Conservation (phyloP, 148 eudicot species). For the Chenopodium suecicum region DNA sequence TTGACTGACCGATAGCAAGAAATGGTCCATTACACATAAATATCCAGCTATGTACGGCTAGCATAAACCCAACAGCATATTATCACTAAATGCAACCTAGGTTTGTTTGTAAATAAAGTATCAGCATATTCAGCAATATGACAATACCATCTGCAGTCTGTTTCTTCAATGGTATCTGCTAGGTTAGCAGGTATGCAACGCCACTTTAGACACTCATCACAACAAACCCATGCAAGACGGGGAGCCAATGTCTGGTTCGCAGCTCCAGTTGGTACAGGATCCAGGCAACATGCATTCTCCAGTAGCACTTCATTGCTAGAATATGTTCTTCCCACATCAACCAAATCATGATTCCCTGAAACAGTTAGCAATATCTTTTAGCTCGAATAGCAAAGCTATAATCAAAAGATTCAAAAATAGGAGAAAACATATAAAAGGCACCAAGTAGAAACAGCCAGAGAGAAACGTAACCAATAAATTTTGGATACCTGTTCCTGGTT, state of each 20-base stretch:
- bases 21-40: not conserved
- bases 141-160: constrained; percentile 71
- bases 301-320: constrained; percentile 26
- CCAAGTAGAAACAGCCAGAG: not conserved
- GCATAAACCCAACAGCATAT: not conserved
- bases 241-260: constrained; percentile 36
- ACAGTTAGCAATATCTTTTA: constrained; percentile 8
- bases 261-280: constrained; percentile 28
- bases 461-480: constrained; percentile 11
- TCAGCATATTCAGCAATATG: not conserved
- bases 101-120: not conserved
- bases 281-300: constrained; percentile 27
- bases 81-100: constrained; percentile 2
- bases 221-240: constrained; percentile 86
- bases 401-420: constrained; percentile 7
- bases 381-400: not conserved
- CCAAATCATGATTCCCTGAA: constrained; percentile 38
- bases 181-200: constrained; percentile 83
- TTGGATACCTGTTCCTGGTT: constrained; percentile 48
- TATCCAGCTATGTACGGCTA: not conserved
- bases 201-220: constrained; percentile 95
- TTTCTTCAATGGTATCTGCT: constrained; percentile 82
- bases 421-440: not conserved
- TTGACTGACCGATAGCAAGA: not conserved
- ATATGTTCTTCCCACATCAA: constrained; percentile 32